Conservation (phyloP, 2,329 filamentous ascomycete species). For the Canariomyces notabilis region DNA sequence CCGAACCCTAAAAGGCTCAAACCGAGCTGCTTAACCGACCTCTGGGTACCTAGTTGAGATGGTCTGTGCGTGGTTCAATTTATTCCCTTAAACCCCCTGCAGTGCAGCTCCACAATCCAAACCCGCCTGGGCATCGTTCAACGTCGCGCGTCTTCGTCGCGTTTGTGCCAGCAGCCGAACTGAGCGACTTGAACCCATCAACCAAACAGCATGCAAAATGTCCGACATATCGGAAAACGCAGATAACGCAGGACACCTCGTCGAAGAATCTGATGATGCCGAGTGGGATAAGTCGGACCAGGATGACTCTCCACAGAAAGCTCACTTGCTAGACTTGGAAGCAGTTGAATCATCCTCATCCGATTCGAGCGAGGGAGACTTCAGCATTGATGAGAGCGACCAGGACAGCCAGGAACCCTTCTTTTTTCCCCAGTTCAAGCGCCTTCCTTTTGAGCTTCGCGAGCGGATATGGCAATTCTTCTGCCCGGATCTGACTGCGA, state of each 20-base stretch:
- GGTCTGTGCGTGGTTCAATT: no score
- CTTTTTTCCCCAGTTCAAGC: constrained; percentile 32
- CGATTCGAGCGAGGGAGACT: constrained; percentile 1
- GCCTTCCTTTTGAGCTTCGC: constrained; percentile 33
- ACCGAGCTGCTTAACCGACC: no score
- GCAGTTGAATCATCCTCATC: background rate
- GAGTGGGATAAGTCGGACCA: constrained; percentile 20
- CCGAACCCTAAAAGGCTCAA: no score
- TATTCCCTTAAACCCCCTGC: no score
- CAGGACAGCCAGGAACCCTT: constrained; percentile 16
- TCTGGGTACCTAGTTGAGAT: no score
- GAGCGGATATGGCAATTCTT: constrained; percentile 32
- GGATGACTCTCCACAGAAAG: background rate
- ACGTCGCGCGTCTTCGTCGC: no score
- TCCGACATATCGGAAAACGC: constrained; percentile 13
- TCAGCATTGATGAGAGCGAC: constrained; percentile 20
- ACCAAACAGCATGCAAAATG: background rate
- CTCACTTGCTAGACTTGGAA: background rate
- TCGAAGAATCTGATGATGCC: constrained; percentile 1
- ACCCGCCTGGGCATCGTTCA: no score
- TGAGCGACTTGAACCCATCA: no score
- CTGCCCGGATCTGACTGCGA: constrained; percentile 29
- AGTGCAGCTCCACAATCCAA: no score
- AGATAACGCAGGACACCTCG: constrained; percentile 5
- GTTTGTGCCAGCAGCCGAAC: no score